These are phyloP conservation scores for Raffaelea albimanens DNA, from an alignment of 2,329 filamentous ascomycete genomes.

Conservation along the genomic window DNA sequence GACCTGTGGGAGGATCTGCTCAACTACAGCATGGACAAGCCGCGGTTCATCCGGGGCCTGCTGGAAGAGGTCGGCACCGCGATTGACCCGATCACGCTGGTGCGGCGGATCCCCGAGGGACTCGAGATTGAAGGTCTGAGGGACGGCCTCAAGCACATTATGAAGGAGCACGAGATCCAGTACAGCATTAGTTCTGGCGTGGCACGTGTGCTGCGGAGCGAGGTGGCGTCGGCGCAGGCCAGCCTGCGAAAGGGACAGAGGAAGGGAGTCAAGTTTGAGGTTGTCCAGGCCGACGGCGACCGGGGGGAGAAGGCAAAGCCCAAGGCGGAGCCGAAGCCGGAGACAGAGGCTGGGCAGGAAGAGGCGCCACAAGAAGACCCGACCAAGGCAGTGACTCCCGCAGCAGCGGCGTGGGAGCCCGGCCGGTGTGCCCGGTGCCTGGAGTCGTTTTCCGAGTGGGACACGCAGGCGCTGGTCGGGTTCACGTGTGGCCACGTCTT, in stretches of 20 bases:
- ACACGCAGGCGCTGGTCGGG: conserved; percentile 64
- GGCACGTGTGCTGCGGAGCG: conserved; percentile 74
- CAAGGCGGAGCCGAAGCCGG: background rate
- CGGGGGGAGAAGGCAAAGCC: background rate
- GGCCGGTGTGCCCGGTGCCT: conserved; percentile 53
- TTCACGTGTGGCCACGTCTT: conserved; percentile 79
- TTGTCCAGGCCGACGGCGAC: conserved; percentile 19
- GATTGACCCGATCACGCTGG: conserved; percentile 84
- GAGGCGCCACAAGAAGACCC: no score
- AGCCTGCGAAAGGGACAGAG: conserved; percentile 70
- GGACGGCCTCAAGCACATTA: conserved; percentile 80
- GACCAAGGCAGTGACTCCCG: background rate
- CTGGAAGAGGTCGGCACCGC: conserved; percentile 90
- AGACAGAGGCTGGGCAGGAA: background rate
- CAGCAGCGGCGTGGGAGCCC: conserved; percentile 23
- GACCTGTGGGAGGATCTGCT: conserved; percentile 94
- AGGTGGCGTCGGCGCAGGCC: conserved; percentile 78
- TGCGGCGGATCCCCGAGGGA: conserved; percentile 83
- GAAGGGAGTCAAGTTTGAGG: conserved; percentile 82
- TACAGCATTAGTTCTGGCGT: conserved; percentile 86
- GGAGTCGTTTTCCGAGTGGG: conserved; percentile 47
- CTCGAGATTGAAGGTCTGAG: conserved; percentile 85
- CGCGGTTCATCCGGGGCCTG: conserved; percentile 82
- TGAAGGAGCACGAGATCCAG: conserved; percentile 94
- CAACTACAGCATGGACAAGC: conserved; percentile 96